These are phyloP conservation scores for Aspergillus glaucus DNA, from an alignment of 2,329 filamentous ascomycete genomes.

Conservation along the genomic window DNA sequence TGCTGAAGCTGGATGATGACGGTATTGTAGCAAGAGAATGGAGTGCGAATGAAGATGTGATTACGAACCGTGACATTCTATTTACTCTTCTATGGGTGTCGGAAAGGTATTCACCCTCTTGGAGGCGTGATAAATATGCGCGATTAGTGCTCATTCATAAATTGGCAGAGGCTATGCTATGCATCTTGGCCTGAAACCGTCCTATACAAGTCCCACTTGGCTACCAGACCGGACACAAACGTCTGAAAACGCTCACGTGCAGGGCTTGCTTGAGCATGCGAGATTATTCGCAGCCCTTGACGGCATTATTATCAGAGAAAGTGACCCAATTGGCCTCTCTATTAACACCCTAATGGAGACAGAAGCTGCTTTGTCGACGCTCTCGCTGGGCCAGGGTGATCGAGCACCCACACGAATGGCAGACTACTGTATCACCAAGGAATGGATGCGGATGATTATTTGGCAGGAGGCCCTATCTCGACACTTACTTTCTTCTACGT, in stretches of 20 bases:
- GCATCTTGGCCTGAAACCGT: conserved; percentile 23
- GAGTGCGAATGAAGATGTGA: conserved; percentile 5
- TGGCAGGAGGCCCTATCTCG: conserved; percentile 24
- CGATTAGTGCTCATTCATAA: no score
- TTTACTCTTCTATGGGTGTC: conserved; percentile 26
- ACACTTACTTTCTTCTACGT: conserved; percentile 20
- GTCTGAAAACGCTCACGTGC: conserved; percentile 12
- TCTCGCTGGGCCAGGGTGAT: conserved; percentile 9
- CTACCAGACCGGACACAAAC: conserved; percentile 4
- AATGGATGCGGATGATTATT: conserved; percentile 29
- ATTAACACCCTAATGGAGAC: conserved; percentile 12
- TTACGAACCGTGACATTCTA: conserved; percentile 20
- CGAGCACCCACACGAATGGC: conserved; percentile 17
- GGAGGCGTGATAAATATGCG: no score
- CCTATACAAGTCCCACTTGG: conserved; percentile 12
- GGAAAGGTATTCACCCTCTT: conserved; percentile 16
- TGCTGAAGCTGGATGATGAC: conserved; percentile 16
- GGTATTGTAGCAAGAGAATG: background rate
- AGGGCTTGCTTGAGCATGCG: conserved; percentile 19
- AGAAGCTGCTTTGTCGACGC: conserved; percentile 14
- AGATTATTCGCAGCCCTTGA: conserved; percentile 21
- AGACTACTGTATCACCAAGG: conserved; percentile 23
- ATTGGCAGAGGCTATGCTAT: conserved; percentile 20
- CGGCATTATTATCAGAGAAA: conserved; percentile 9
- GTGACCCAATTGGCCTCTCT: background rate